Evolutionary conservation across 495 filamentous ascomycete genomes (phyloP).

Genomic region (Hypomontagnella submonticulosa): DNA sequence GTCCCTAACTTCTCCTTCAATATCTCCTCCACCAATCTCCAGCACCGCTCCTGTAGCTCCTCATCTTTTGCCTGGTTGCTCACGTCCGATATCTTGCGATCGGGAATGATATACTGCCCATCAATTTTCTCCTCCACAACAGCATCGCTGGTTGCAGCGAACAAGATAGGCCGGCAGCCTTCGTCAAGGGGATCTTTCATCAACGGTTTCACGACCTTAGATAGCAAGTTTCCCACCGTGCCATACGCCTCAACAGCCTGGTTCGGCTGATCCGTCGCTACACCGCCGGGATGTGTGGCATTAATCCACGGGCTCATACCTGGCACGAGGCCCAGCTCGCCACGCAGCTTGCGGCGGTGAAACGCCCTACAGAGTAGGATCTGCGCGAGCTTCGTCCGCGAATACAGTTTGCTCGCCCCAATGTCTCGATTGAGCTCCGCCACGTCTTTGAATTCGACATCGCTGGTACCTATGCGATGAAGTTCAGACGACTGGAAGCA

Average conservation of each 20-base stretch:
- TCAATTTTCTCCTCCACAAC: conserved; percentile 58
- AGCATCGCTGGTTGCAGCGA: conserved; percentile 59
- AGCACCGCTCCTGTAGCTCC: conserved; percentile 51
- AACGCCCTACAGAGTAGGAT: conserved; percentile 57
- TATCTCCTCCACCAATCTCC: conserved; percentile 53
- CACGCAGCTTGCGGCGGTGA: conserved; percentile 51
- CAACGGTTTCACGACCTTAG: conserved; percentile 53
- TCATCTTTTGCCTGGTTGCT: conserved; percentile 54
- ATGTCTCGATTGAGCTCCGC: conserved; percentile 67
- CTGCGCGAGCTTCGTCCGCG: conserved; percentile 65
- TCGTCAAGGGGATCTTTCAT: conserved; percentile 63
- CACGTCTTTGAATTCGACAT: conserved; percentile 58
- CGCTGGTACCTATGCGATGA: conserved; percentile 59
- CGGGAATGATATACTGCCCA: conserved; percentile 65
- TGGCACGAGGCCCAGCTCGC: conserved; percentile 35
- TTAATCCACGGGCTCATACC: conserved; percentile 55
- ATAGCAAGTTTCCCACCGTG: conserved; percentile 52
- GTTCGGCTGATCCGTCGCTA: conserved; percentile 61
- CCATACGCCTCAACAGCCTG: conserved; percentile 66
- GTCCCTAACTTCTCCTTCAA: conserved; percentile 50
- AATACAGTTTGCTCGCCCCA: conserved; percentile 64
- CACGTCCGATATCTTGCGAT: conserved; percentile 58
- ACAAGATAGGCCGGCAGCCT: conserved; percentile 61
- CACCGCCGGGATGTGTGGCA: conserved; percentile 62
- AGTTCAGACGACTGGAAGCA: conserved; percentile 64